These are phyloP conservation scores for Diaporthe citri DNA, from an alignment of 2,329 filamentous ascomycete species.

Conservation along the genomic window DNA sequence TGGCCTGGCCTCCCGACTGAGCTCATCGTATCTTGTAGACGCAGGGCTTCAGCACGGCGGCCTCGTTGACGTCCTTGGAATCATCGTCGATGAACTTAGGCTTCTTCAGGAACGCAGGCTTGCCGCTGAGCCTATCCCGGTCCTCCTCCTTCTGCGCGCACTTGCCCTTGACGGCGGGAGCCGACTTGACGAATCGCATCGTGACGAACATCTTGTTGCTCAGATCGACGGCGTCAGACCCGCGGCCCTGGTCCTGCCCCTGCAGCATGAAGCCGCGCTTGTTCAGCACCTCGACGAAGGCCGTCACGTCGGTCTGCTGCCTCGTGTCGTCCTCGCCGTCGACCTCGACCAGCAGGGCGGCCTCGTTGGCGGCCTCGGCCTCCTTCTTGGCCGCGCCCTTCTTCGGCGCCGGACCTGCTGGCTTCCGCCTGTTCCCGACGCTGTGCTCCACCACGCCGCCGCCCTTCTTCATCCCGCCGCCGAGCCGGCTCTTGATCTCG, in stretches of 20 bases:
- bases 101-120: conserved; percentile 50
- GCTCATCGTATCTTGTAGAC: conserved; percentile 88
- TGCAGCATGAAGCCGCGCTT: conserved; percentile 89
- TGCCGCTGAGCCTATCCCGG: conserved; percentile 41
- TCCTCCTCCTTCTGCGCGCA: conserved; percentile 73
- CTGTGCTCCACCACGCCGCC: conserved; percentile 72
- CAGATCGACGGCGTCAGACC: conserved; percentile 76
- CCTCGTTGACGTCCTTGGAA: conserved; percentile 74
- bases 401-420: conserved; percentile 51
- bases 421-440: conserved; percentile 76
- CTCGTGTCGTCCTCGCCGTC: conserved; percentile 74
- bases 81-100: conserved; percentile 71
- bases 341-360: conserved; percentile 76
- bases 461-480: conserved; percentile 57
- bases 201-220: conserved; percentile 98
- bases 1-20: background rate
- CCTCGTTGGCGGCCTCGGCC: conserved; percentile 62
- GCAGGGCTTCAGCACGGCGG: conserved; percentile 86
- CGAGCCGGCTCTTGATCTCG: conserved; percentile 96
- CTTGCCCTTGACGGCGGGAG: conserved; percentile 81
- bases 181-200: conserved; percentile 94
- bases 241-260: conserved; percentile 73
- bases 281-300: conserved; percentile 86
- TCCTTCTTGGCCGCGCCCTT: conserved; percentile 60
- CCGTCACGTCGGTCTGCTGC: conserved; percentile 85